phyloP scores from a whole-genome alignment of 305 asterid species.

The Solanum hybrid region DNA sequence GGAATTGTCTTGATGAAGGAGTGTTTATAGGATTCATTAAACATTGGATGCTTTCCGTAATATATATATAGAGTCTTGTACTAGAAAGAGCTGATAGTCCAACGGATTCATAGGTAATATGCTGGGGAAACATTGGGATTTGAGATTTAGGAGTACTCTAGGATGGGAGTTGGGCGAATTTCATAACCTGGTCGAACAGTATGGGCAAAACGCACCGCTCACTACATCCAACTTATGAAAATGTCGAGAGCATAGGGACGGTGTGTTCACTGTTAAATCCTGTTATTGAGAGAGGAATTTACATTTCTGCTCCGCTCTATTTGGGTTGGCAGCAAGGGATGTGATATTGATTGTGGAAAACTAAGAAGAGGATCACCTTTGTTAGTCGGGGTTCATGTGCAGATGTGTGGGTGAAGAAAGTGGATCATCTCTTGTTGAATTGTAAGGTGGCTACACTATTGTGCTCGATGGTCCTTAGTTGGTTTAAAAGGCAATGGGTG shows the following conservation, averaged over 20 bases:
- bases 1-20: neutral
- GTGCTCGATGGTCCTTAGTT: neutral
- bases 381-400: neutral
- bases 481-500: neutral
- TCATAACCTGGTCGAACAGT: neutral
- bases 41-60: neutral
- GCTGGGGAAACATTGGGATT: neutral
- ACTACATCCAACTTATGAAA: neutral
- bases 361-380: neutral
- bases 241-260: neutral
- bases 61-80: neutral
- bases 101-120: neutral
- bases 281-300: neutral
- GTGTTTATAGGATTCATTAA: neutral
- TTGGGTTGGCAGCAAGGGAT: neutral
- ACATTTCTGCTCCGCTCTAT: neutral
- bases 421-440: neutral
- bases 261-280: neutral
- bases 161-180: neutral
- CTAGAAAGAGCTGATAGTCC: neutral
- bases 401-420: neutral
- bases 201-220: neutral
- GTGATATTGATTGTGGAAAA: neutral
- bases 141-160: neutral
- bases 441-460: neutral